Evolutionary conservation across 768 basidiomycete species (phyloP).

Genomic region (Mycena venus): DNA sequence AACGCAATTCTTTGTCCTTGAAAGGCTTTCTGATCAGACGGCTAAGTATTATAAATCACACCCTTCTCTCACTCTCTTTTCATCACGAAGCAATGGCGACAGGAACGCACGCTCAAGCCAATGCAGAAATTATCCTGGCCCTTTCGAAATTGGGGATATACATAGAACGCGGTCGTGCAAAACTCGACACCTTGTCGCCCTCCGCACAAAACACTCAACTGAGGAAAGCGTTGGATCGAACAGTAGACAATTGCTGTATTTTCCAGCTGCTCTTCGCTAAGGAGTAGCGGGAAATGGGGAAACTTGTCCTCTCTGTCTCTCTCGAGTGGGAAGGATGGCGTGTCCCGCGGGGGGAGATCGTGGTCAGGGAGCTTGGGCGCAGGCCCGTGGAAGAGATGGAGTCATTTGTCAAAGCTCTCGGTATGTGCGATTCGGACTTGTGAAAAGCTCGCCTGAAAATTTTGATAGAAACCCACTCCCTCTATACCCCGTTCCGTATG

Average conservation of each 20-base stretch:
- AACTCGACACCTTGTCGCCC: neutral
- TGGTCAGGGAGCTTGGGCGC: too few relatives aligned
- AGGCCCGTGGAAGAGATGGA: too few relatives aligned
- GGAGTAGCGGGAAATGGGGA: constrained; percentile 6
- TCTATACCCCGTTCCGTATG: constrained; percentile 23
- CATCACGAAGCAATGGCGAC: too few relatives aligned
- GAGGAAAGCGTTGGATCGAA: constrained; percentile 21
- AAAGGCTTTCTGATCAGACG: too few relatives aligned
- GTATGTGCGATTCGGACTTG: neutral
- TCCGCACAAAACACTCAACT: constrained; percentile 13
- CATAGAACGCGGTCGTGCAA: constrained; percentile 21
- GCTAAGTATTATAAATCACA: too few relatives aligned
- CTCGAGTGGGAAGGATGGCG: constrained; percentile 23
- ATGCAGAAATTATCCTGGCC: constrained; percentile 24
- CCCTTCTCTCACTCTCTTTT: too few relatives aligned
- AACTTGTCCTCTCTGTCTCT: constrained; percentile 2
- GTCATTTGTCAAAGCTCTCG: neutral
- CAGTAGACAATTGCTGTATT: constrained; percentile 30
- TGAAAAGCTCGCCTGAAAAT: too few relatives aligned
- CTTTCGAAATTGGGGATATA: constrained; percentile 26
- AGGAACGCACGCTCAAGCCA: constrained; percentile 9
- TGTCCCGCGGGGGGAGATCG: neutral
- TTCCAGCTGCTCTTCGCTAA: constrained; percentile 21
- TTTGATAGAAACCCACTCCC: neutral
- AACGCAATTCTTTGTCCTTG: too few relatives aligned